Evolutionary conservation across 2,329 filamentous ascomycete species (phyloP), one percentile per base, ranked within the genome.

Genomic region (Aspergillus amoenus): DNA sequence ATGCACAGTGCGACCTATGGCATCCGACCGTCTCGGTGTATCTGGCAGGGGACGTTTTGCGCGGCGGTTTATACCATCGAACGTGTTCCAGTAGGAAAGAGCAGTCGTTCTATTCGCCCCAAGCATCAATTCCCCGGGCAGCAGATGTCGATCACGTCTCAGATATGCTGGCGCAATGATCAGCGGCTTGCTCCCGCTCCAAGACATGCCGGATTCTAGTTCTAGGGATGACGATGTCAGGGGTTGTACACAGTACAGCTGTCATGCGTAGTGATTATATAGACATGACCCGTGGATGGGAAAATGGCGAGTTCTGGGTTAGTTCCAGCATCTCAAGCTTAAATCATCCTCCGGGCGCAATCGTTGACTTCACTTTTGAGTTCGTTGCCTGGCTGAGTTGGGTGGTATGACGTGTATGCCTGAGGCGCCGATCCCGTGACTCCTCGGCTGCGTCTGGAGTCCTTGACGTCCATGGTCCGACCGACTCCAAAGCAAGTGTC

Each of bases 401-500:
- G 27, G 27, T 30, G 27, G 51, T 53, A 34, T 47, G 51, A 53
- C 21, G 5, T 17, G 11, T 9, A 12, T 53, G 55, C 59, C 59
- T 61, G 47, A 61, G 59, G 57, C 57, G 39, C 2, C 5, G 3
- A 32, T 15, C 61, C 55, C 61, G 61, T 63, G 61, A 63, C 59
- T 59, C 59, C 57, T 44, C 56, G 55, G 57, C 57, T 55, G 47
- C 2, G 5, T n/a, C 27, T 43, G 24, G 39, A 27, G 8, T 30
- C 24, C 27, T 30, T 30, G 27, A 30, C 27, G 27, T 30, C 27
- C 27, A 30, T 30, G 27, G 9, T 30, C 22, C 46, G 15, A 12
- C 17, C 27, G 21, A 43, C 21, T 42, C 32, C 24, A 24, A 42
- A 32, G n/a, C n/a, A 27, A 17, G 27, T 4, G 15, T 24, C 12